phyloP scores from a whole-genome alignment of 2,329 filamentous ascomycete species.

The Paradendryphiella salina region DNA sequence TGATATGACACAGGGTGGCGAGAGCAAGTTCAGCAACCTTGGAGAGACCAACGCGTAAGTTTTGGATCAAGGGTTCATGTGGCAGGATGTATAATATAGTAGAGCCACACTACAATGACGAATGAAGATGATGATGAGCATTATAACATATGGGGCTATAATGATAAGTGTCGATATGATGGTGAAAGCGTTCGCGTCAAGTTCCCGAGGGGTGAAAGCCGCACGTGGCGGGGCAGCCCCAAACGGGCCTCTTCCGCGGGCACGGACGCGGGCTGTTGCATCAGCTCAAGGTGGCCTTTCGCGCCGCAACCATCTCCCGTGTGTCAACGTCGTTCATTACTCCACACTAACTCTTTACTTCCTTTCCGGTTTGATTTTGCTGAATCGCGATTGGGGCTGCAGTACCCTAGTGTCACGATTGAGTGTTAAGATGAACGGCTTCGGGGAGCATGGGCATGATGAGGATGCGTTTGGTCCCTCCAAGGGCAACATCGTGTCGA shows the following conservation, averaged over 20 bases:
- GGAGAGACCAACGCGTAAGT: slow-evolving; percentile 13
- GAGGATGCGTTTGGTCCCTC: slow-evolving; percentile 81
- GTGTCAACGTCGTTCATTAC: slow-evolving; percentile 26
- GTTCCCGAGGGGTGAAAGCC: not conserved
- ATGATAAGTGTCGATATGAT: not conserved
- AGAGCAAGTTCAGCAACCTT: slow-evolving; percentile 32
- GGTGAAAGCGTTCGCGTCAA: not conserved
- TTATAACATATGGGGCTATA: not conserved
- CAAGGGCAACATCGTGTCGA: slow-evolving; percentile 62
- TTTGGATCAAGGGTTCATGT: not conserved
- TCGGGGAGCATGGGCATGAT: slow-evolving; percentile 66
- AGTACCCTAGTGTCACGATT: slow-evolving; percentile 27
- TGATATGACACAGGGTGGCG: slow-evolving; percentile 24
- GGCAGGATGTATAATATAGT: slow-evolving; percentile 5
- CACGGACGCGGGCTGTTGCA: slow-evolving; percentile 24
- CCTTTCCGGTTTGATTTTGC: slow-evolving; percentile 3
- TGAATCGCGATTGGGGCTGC: slow-evolving; percentile 34
- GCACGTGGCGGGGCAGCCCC: slow-evolving; percentile 17
- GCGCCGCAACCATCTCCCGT: slow-evolving; percentile 17
- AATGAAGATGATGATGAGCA: not conserved
- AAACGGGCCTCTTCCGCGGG: slow-evolving; percentile 29
- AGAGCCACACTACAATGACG: not conserved
- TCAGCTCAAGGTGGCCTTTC: slow-evolving; percentile 46
- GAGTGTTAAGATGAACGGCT: slow-evolving; percentile 71
- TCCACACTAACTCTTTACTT: slow-evolving; percentile 14